These are phyloP conservation scores for Bretziella fagacearum DNA, from an alignment of 2,329 filamentous ascomycete genomes.

Conservation along the genomic window DNA sequence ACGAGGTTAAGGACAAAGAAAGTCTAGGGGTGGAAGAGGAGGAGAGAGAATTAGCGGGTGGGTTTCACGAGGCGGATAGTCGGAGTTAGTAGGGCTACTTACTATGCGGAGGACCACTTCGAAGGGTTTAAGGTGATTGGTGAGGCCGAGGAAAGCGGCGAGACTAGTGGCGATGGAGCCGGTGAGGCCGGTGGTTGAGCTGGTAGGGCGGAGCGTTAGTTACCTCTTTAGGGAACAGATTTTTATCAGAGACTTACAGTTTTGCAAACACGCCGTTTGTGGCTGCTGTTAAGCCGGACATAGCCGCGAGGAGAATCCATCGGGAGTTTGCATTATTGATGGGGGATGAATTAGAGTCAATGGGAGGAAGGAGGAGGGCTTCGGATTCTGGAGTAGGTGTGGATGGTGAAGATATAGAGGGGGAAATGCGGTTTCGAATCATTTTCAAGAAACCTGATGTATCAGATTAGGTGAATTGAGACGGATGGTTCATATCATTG, in stretches of 20 bases:
- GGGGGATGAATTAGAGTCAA: not conserved
- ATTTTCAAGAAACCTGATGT: no score
- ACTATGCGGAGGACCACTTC: constrained; percentile 34
- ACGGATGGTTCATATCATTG: no score
- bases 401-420: not conserved
- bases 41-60: not conserved
- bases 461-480: no score
- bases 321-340: constrained; percentile 16
- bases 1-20: constrained; percentile 61
- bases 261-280: constrained; percentile 76
- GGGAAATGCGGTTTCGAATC: not conserved
- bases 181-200: constrained; percentile 40
- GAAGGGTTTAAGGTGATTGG: constrained; percentile 25
- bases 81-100: constrained; percentile 18
- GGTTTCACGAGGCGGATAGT: not conserved
- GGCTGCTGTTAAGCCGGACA: constrained; percentile 61
- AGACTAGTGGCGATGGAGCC: constrained; percentile 29
- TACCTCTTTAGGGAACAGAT: no score
- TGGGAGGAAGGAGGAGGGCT: not conserved
- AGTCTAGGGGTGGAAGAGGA: constrained; percentile 26
- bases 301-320: constrained; percentile 54
- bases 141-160: constrained; percentile 29
- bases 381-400: constrained; percentile 1
- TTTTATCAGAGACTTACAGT: constrained; percentile 39
- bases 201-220: constrained; percentile 18